Evolutionary conservation across 352 stramenopile genomes (phyloP).

Genomic region (Peronospora destructor): DNA sequence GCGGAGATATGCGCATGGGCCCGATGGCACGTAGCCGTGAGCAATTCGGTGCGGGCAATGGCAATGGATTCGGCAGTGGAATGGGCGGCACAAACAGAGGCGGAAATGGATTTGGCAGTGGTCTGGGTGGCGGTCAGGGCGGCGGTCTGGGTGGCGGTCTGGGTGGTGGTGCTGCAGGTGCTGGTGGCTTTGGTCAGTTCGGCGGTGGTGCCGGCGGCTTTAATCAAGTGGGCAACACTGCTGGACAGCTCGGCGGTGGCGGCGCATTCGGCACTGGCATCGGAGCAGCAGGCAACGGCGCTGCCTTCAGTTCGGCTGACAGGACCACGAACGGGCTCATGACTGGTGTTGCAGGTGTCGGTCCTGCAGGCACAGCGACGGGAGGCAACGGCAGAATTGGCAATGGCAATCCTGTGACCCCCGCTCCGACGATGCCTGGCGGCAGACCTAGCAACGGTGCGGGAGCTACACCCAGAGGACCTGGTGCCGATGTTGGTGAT

Average conservation of each 20-base stretch:
- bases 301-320: neutral
- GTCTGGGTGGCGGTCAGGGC: constrained; percentile 1
- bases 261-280: constrained; percentile 4
- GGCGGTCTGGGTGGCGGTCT: neutral
- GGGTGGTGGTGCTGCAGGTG: neutral
- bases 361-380: neutral
- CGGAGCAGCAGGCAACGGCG: constrained; percentile 4
- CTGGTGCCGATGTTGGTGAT: constrained; percentile 1
- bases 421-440: constrained; percentile 16
- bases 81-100: constrained; percentile 2
- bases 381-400: neutral
- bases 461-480: constrained; percentile 4
- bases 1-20: constrained; percentile 11
- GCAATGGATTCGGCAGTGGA: constrained; percentile 3
- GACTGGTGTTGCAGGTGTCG: neutral
- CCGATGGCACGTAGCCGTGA: constrained; percentile 12
- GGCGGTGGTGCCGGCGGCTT: constrained; percentile 9
- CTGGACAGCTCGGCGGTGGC: constrained; percentile 1
- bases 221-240: constrained; percentile 1
- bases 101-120: constrained; percentile 6
- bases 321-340: constrained; percentile 5
- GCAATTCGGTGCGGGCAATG: constrained; percentile 12
- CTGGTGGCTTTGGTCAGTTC: constrained; percentile 6
- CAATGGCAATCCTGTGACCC: constrained; percentile 9
- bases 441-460: neutral